Base-by-base conservation (phyloP, 1,284 basidiomycete species). In the Abortiporus biennis region DNA sequence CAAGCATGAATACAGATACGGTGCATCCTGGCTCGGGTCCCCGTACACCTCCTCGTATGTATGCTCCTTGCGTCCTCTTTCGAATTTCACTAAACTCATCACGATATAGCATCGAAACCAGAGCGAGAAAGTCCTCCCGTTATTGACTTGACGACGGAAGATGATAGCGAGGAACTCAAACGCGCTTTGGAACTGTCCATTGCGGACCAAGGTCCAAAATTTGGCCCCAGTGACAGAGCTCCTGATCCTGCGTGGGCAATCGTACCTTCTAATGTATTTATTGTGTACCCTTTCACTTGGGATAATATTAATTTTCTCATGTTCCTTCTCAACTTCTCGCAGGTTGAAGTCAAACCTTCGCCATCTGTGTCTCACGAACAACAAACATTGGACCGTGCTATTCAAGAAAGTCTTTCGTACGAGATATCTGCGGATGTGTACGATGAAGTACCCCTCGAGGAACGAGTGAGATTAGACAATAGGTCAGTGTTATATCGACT, bases 181-280 rank as follows among this genome's bases (percentile, higher is more conserved):
- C 69, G 69, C 12, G 76, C 78, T 6, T 54, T 80, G 47, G 61
- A 71, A 45, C 68, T 74, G 40, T 81, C 79, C 13, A 60, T 80
- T 44, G 66, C 66, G 61, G 54, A 57, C 39, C 46, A 54, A 51
- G 50, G 49, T 4, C 49, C 67, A 1, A 64, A 64, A 17, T 78
- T 85, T 58, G 69, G 74, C 1, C 78, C 78, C 13, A 80, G 72
- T 48, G 64, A 75, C 29, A 67, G 80, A 35, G 68, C 76, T 1
- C 69, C 82, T 2, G 69, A 85, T 54, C 70, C 78, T 2, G 70
- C 69, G 42, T 85, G 82, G 83, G 76, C 78, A 34, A 59, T 85
- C 54, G 81, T 83, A 8, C 72, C 76, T 13, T 76, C 80, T 9
- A 78, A 80, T 58, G 83, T 80, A 60, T 76, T 80, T 9, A 78